These are phyloP conservation scores for Pilasporangium apinafurcum DNA, from an alignment of 352 stramenopile species.

Conservation along the genomic window DNA sequence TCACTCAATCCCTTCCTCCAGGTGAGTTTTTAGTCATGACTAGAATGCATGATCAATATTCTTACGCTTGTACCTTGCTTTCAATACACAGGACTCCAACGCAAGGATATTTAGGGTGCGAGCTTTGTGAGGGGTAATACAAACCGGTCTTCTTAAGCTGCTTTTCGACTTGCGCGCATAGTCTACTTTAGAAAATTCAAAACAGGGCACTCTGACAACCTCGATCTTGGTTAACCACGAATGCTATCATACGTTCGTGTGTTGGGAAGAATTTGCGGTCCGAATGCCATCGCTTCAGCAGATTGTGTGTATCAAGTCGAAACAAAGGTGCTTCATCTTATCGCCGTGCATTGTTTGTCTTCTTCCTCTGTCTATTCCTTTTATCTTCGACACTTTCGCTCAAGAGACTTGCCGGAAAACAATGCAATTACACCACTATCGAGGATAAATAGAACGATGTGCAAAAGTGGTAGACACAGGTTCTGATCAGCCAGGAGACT, in stretches of 20 bases:
- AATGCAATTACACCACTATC: too few species aligned
- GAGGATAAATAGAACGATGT: too few species aligned
- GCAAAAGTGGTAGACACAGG: too few species aligned
- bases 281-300: conserved; percentile 7
- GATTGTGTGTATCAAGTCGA: conserved; percentile 9
- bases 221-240: too few species aligned
- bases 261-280: neutral
- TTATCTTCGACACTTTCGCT: neutral
- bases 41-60: neutral
- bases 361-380: neutral
- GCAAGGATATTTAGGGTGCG: conserved; percentile 88
- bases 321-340: conserved; percentile 9
- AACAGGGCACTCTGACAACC: too few species aligned
- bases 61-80: neutral
- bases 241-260: conserved; percentile 1
- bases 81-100: conserved; percentile 67
- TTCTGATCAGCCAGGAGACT: too few species aligned
- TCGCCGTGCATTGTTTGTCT: too few species aligned
- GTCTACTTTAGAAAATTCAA: conserved; percentile 2
- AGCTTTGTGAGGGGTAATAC: conserved; percentile 47
- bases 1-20: conserved; percentile 98
- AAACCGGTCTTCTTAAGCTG: conserved; percentile 80
- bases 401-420: neutral
- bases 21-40: conserved; percentile 39
- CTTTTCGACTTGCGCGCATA: conserved; percentile 6